Base-by-base conservation (phyloP, 805 yeast species). In the Metschnikowia vanudenii region DNA sequence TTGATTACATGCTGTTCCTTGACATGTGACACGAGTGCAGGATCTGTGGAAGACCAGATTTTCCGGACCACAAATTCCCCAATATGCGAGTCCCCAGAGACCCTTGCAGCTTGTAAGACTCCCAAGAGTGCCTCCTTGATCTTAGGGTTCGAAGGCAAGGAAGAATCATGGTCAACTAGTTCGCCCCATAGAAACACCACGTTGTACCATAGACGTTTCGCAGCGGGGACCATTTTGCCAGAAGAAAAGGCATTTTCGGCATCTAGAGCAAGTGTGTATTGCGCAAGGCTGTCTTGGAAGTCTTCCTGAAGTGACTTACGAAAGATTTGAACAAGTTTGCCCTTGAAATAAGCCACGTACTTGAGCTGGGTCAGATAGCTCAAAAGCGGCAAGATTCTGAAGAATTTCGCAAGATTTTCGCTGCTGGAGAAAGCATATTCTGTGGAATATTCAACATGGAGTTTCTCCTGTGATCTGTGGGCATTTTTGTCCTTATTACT, bases 391-490 rank as follows among this genome's bases (percentile, higher is more conserved):
- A 68, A 51, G 33, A 52, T 38, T 8, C 39, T 40, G 64, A 69
- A 67, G 43, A 68, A 64, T 20, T 46, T 46, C 3, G 49, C 42
- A 26, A 60, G 50, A 20, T 57, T 51, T 17, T 43, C 57, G 11
- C 37, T 44, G 10, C 58, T 54, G 8, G 60, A 49, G 3, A 56
- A 42, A 6, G 68, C 55, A 26, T 44, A 49, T 11, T 51, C 60
- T 13, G 59, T 39, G 1, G 56, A 58, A 26, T 62, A 55, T 34
- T 46, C 50, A 10, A 53, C 26, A 12, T 48, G 54, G 22, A 51
- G 40, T 12, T 24, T 37, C 22, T 46, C 44, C n/a, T 22, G 38
- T 4, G 41, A 37, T 13, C 35, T 28, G 11, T 36, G 30, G 4
- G 29, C 35, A 8, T 13, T 12, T 3, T 28, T 26, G 13, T 17